Evolutionary conservation across 1,139 yeast genomes (phyloP), one percentile per base, ranked within the genome.

Genomic region (Suhomyces bribrorum): DNA sequence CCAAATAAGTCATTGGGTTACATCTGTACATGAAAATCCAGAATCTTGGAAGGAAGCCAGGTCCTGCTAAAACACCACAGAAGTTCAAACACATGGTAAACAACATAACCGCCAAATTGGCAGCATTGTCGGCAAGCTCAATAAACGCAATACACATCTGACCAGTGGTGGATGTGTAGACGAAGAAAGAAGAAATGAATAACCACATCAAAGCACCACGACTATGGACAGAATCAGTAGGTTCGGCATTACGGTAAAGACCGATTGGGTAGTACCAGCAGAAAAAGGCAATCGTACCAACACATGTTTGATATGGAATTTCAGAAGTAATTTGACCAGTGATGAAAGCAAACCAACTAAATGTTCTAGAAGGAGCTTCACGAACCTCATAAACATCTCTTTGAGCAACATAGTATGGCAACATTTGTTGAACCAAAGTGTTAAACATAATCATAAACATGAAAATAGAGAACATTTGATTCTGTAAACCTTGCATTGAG

Each of bases 21-120:
- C 67, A 71, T 56, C 88, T 72, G 67, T 71, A 73, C 76, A 73
- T 70, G 67, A 85, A 87, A 36, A 68, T 68, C 75, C 75, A 69
- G 58, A 68, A 66, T 4, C 69, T 59, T 20, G 69, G 69, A 64
- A 85, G 62, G 12, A 64, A 66, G n/a, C 64, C 56, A 22, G 83
- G 78, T 25, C 82, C 73, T 11, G 79, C 85, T 61, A 87, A 65
- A 31, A 85, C 94, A 76, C 95, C 96, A 66, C 92, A 83, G 79
- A 87, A 86, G 40, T 80, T 75, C 60, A 86, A 67, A 46, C 83
- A 72, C 73, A 85, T 63, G 14, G 89, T 77, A 62, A 83, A 84
- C 53, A 83, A 55, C 59, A 85, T 58, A 23, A 77, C 69, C 3
- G 83, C 79, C 43, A 83, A 52, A 54, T 84, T 83, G 44, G 87